phyloP scores from a whole-genome alignment of 2,329 filamentous ascomycete species.

The Penicillium polonicum region DNA sequence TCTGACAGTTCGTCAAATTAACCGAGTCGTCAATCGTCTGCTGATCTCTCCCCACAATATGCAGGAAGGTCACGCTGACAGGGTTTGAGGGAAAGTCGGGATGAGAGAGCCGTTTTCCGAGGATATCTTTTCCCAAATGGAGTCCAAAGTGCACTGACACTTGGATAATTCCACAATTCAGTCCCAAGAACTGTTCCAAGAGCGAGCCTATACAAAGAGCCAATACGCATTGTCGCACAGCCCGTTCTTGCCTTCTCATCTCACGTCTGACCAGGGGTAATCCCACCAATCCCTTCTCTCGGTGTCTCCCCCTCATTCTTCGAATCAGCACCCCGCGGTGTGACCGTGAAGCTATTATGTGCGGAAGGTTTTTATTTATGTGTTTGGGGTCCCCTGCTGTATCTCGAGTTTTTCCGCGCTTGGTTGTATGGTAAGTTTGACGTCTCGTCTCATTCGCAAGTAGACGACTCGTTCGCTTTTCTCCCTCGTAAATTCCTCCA shows the following conservation, averaged over 20 bases:
- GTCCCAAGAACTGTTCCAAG: not conserved
- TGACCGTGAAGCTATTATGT: not conserved
- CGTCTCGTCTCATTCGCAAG: not conserved
- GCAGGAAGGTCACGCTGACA: not conserved
- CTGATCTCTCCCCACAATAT: conserved; percentile 11
- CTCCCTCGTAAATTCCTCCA: not conserved
- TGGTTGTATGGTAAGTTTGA: not conserved
- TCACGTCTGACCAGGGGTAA: not conserved
- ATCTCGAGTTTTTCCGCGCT: not conserved
- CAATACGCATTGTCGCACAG: not conserved
- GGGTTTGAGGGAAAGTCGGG: not conserved
- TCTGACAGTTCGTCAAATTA: conserved; percentile 13
- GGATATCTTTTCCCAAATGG: not conserved
- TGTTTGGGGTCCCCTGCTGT: not conserved
- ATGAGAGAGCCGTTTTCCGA: not conserved
- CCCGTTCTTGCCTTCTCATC: not conserved
- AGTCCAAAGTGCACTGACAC: not conserved
- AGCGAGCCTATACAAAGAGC: not conserved
- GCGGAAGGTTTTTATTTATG: not conserved
- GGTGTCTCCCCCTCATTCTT: not conserved
- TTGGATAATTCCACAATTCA: not conserved
- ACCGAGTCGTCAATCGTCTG: conserved; percentile 14
- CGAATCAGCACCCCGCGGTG: conserved; percentile 2
- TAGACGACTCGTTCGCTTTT: not conserved
- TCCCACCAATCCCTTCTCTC: conserved; percentile 7